Percentiles rank a stretch among this genome's conserved stretches.
Conservation (phyloP, 2,329 filamentous ascomycete genomes). For the Fusarium temperatum region DNA sequence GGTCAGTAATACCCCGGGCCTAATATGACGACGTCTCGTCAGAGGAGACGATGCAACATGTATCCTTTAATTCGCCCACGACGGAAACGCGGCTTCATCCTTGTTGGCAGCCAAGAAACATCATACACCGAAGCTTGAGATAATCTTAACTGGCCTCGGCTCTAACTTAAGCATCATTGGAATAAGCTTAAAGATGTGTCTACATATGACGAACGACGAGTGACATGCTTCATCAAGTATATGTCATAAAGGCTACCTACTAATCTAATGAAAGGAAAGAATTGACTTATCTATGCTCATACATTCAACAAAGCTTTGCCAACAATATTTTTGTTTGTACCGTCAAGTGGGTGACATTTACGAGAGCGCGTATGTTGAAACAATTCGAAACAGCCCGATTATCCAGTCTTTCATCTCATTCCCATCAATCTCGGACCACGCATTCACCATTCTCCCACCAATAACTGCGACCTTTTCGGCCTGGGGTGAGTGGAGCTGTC, state of each 20-base stretch:
- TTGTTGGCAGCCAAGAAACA: background rate
- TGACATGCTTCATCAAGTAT: background rate
- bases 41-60: background rate
- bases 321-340: background rate
- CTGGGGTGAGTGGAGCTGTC: background rate
- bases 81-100: constrained; percentile 2
- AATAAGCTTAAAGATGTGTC: background rate
- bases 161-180: background rate
- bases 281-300: background rate
- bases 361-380: background rate
- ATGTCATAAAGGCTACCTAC: background rate
- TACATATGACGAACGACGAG: background rate
- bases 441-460: background rate
- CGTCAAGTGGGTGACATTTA: background rate
- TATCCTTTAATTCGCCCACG: constrained; percentile 12
- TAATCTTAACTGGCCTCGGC: background rate
- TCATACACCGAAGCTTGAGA: background rate
- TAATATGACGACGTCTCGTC: background rate
- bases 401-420: background rate
- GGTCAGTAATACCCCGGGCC: background rate
- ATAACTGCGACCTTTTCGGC: background rate
- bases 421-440: background rate
- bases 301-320: background rate
- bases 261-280: no score
- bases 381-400: background rate